These are phyloP conservation scores for Malus domestica DNA, from an alignment of 306 rosid species.

Conservation along the genomic window DNA sequence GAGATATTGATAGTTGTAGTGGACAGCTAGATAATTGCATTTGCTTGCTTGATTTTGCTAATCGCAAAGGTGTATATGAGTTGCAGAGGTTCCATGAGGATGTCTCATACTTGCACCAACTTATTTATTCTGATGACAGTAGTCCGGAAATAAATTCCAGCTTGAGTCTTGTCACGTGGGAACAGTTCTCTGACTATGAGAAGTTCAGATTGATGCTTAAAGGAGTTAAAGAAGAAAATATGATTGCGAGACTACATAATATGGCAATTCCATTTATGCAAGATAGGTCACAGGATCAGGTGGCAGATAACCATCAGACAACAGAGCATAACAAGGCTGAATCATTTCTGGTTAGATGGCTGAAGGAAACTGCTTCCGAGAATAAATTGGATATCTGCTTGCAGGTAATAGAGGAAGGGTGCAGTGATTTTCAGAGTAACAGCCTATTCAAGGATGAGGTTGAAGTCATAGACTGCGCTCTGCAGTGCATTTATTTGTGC, in stretches of 20 bases:
- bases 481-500: conserved; percentile 86
- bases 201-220: conserved; percentile 83
- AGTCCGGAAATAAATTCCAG: conserved; percentile 33
- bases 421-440: conserved; percentile 51
- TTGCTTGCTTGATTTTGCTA: conserved; percentile 70
- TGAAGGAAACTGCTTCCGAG: conserved; percentile 74
- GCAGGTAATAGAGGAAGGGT: conserved; percentile 74
- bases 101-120: conserved; percentile 59
- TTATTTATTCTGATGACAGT: conserved; percentile 64
- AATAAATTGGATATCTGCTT: conserved; percentile 80
- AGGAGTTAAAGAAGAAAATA: conserved; percentile 70
- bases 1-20: conserved; percentile 65
- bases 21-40: conserved; percentile 91
- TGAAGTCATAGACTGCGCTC: conserved; percentile 80
- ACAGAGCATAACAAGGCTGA: conserved; percentile 38
- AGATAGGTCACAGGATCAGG: conserved; percentile 38
- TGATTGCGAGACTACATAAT: conserved; percentile 46
- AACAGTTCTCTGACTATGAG: conserved; percentile 60
- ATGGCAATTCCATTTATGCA: conserved; percentile 81
- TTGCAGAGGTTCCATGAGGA: conserved; percentile 67
- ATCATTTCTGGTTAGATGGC: conserved; percentile 85
- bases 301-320: conserved; percentile 20
- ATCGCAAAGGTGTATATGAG: conserved; percentile 64
- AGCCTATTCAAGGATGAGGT: conserved; percentile 55
- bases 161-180: conserved; percentile 71